Evolutionary conservation across 805 yeast species (phyloP), one percentile per base, ranked within the genome.

Genomic region (Metschnikowia shivogae): DNA sequence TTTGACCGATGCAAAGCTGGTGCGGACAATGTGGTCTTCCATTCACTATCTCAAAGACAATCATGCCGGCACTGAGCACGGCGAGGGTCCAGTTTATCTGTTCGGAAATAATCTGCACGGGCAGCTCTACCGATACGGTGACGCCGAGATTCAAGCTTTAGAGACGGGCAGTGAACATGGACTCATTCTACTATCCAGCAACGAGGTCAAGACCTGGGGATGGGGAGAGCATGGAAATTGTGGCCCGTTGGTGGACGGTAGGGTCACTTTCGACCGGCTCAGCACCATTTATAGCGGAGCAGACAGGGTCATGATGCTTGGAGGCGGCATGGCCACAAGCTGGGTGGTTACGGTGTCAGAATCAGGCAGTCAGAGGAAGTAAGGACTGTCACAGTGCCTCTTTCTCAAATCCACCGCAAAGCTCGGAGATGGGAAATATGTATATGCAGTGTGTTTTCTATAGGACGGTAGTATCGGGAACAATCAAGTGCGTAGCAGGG

Each of bases 191-290:
- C 42, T 54, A 1, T n/a, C 36, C 1, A 51, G 59, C 12, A 54
- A 62, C 33, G 40, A 45, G 7, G 82, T 89, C 0, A 67, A 58
- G 44, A 76, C 90, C 2, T 93, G 98, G 98, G 99, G 99, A 0
- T 92, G 99, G 99, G 97, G 97, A 11, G 98, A 93, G 58, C 99
- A 92, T 63, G 99, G 99, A 0, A 92, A 92, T 60, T 92, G 98
- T 65, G 96, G 96, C 2, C 42, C 33, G 5, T 12, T 20, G 37
- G 42, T 39, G 14, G 39, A 52, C 3, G 61, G 46, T 31, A 65
- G 42, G 39, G 76, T 67, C 37, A 67, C 72, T 3, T 72, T 63
- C 47, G 64, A 62, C 47, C 57, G 63, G 35, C 51, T 73, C 17
- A 74, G 74, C 44, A 45, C 42, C 7, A 31, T 74, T 3, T 68